Evolutionary conservation across 495 filamentous ascomycete genomes (phyloP).

Genomic region (Penicillium herquei): DNA sequence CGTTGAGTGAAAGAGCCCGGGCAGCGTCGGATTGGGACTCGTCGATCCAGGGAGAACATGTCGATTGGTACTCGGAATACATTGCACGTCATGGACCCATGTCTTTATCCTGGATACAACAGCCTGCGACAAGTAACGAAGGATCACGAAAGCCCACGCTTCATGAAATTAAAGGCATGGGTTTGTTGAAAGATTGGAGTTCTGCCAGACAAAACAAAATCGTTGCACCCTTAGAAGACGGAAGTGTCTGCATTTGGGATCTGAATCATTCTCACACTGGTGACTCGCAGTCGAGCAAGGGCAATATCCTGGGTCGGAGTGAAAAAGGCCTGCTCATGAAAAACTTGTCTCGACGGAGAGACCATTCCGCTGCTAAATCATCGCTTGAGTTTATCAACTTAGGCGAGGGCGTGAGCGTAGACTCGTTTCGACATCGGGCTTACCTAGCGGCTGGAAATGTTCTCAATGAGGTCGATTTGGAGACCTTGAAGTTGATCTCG

Average conservation of each 20-base stretch:
- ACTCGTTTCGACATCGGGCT: conserved; percentile 65
- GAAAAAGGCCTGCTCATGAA: conserved; percentile 60
- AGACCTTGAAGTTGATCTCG: conserved; percentile 68
- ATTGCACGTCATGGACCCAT: conserved; percentile 77
- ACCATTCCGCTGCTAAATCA: conserved; percentile 40
- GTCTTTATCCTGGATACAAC: conserved; percentile 71
- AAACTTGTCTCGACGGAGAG: conserved; percentile 41
- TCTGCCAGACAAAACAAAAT: conserved; percentile 53
- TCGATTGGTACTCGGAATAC: conserved; percentile 87
- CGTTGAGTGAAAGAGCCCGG: conserved; percentile 43
- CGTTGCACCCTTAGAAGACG: conserved; percentile 80
- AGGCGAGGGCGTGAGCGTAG: conserved; percentile 80
- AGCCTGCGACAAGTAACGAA: conserved; percentile 40
- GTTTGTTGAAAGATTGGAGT: conserved; percentile 54
- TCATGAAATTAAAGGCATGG: conserved; percentile 60
- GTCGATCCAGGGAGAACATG: conserved; percentile 56
- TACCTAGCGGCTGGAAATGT: conserved; percentile 75
- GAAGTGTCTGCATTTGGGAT: conserved; percentile 84
- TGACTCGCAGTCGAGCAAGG: conserved; percentile 45
- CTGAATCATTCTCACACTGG: conserved; percentile 57
- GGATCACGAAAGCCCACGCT: conserved; percentile 41
- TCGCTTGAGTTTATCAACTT: conserved; percentile 63
- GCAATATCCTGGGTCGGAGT: conserved; percentile 64
- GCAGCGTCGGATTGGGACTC: conserved; percentile 81
- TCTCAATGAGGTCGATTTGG: conserved; percentile 81